These are phyloP conservation scores for Piper betle DNA, from an alignment of 164 flowering plant genomes.

Conservation along the genomic window DNA sequence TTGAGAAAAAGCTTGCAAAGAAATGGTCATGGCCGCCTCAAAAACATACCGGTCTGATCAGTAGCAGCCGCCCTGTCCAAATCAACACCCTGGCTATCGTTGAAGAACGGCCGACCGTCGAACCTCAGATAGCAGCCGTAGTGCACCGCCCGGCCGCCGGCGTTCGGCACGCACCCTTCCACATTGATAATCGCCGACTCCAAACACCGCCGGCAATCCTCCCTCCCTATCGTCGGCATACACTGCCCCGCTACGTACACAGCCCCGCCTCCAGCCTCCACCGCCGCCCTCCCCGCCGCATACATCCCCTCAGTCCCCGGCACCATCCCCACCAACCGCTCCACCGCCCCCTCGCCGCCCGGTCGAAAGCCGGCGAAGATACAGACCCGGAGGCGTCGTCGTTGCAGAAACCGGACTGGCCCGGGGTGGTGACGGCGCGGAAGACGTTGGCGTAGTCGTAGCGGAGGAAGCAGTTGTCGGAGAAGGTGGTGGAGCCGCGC, in stretches of 20 bases:
- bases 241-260: constrained; percentile 47
- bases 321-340: constrained; percentile 22
- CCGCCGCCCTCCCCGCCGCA: constrained; percentile 17
- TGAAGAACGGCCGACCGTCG: constrained; percentile 29
- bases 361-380: constrained; percentile 13
- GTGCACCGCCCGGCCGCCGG: constrained; percentile 35
- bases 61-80: too few species aligned
- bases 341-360: constrained; percentile 11
- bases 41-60: too few species aligned
- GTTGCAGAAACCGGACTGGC: too few species aligned
- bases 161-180: constrained; percentile 22
- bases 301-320: constrained; percentile 22
- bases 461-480: constrained; percentile 44
- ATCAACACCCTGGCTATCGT: constrained; percentile 24
- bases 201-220: constrained; percentile 41
- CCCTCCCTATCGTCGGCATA: constrained; percentile 18
- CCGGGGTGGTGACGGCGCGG: constrained; percentile 24
- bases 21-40: too few species aligned
- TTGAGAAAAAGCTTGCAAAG: too few species aligned
- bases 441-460: constrained; percentile 32
- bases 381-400: too few species aligned
- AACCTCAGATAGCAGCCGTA: constrained; percentile 51
- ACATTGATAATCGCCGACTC: constrained; percentile 15
- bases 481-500: constrained; percentile 32
- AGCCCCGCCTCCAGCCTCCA: constrained; percentile 5